Base-by-base conservation (phyloP, 140 eudicot genomes). In the Stevia rebaudiana region DNA sequence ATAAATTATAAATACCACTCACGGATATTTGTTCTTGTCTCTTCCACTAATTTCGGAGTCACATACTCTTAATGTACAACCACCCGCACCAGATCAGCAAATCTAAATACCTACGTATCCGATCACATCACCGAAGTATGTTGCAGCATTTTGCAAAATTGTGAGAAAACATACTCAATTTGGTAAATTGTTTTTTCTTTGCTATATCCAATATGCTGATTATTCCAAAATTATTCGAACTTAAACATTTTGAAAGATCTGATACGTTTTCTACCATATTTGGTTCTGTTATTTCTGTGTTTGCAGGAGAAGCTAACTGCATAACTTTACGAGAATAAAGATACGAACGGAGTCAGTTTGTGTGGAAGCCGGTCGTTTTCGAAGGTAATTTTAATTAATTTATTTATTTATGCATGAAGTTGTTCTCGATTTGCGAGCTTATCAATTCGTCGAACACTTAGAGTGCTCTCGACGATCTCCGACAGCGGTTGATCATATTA, bases 1-100 rank as follows among this genome's bases (percentile, higher is more conserved):
- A 86, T 86, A 86, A 75, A 86, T 83, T 75, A 83, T 86, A 83
- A 72, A 86, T 83, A 78, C 69, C 68, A 57, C 37, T 31, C 5
- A 47, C 33, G 41, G n/a, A 72, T 70, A 83, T 62, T 44, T 57
- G 25, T 36, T 77, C 69, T 64, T 75, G 73, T 79, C 84, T 80
- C 70, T 74, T 80, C 74, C 65, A 36, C 77, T 44, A 66, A 60
- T 60, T 66, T n/a, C 31, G 39, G 51, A n/a, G n/a, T n/a, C n/a
- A 63, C 69, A 70, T 51, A 54, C 69, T 25, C 76, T 78, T 50
- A 41, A 48, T 74, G 70, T 68, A 73, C 63, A 68, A 22, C 43
- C 73, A 41, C 61, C 24, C 51, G 61, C 75, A 71, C 11, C 54
- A 47, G 4, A 68, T n/a, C 78, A 28, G 4, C n/a, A 73, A 64